phyloP scores from a whole-genome alignment of 352 stramenopile genomes.

The Phytophthora litchii region DNA sequence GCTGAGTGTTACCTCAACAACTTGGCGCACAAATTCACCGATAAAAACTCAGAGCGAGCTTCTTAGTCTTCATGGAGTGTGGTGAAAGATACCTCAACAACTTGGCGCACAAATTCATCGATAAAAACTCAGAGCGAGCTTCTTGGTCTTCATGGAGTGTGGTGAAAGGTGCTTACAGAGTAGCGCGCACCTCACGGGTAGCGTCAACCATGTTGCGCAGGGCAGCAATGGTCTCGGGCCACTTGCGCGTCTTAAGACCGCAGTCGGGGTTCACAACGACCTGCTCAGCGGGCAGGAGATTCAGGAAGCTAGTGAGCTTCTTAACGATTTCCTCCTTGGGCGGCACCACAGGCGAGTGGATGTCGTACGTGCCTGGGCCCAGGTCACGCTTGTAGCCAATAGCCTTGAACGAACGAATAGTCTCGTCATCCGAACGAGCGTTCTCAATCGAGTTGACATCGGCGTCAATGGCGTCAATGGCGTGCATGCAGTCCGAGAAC shows the following conservation, averaged over 20 bases:
- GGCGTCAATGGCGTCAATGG: constrained; percentile 92
- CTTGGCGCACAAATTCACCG: constrained; percentile 38
- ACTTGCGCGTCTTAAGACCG: constrained; percentile 93
- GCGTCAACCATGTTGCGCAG: constrained; percentile 91
- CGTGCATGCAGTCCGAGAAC: constrained; percentile 94
- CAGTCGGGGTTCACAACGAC: constrained; percentile 94
- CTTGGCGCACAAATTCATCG: constrained; percentile 38
- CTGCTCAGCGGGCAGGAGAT: constrained; percentile 74
- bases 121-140: constrained; percentile 33
- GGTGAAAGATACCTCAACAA: constrained; percentile 19
- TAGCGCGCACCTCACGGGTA: constrained; percentile 71
- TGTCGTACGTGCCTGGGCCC: constrained; percentile 93
- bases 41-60: constrained; percentile 34
- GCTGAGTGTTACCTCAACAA: constrained; percentile 20
- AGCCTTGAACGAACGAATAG: constrained; percentile 87
- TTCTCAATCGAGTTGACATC: constrained; percentile 97
- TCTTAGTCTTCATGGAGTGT: constrained; percentile 15
- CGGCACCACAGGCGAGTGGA: constrained; percentile 94
- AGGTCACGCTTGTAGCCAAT: constrained; percentile 93
- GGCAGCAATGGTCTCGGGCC: constrained; percentile 90
- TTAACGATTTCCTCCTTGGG: constrained; percentile 86
- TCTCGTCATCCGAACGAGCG: constrained; percentile 90
- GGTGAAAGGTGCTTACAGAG: constrained; percentile 39
- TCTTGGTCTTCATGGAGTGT: constrained; percentile 14
- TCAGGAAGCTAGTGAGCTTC: constrained; percentile 89